Conservation (phyloP, 148 eudicot species). For the Rhododendron griersonianum region DNA sequence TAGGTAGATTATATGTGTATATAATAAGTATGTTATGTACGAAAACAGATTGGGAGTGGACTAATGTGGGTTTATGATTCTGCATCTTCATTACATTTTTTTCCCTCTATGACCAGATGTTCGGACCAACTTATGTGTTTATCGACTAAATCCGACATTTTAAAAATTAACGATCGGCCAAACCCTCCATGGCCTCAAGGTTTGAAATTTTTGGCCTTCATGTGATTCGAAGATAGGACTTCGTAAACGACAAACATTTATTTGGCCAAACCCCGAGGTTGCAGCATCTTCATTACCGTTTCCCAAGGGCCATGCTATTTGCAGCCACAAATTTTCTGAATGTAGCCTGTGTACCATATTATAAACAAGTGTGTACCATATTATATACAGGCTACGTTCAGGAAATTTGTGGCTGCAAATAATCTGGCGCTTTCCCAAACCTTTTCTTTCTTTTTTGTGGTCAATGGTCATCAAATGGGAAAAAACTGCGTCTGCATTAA, state of each 20-base stretch:
- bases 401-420: too few relatives aligned
- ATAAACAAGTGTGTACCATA: too few relatives aligned
- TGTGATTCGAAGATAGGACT: too few relatives aligned
- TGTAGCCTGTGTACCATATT: too few relatives aligned
- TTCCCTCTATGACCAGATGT: too few relatives aligned
- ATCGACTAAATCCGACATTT: too few relatives aligned
- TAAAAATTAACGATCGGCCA: neutral
- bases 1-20: too few relatives aligned
- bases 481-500: neutral
- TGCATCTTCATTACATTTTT: neutral
- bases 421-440: neutral
- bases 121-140: neutral
- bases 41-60: neutral
- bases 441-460: neutral
- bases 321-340: too few relatives aligned
- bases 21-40: neutral
- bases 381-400: too few relatives aligned
- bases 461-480: neutral
- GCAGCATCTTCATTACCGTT: neutral
- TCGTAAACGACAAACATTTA: too few relatives aligned
- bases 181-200: too few relatives aligned
- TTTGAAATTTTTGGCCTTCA: fast-evolving
- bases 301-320: too few relatives aligned
- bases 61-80: neutral
- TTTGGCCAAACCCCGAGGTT: neutral